Conservation (phyloP, 345 rosid species). For the Stellera chamaejasme region DNA sequence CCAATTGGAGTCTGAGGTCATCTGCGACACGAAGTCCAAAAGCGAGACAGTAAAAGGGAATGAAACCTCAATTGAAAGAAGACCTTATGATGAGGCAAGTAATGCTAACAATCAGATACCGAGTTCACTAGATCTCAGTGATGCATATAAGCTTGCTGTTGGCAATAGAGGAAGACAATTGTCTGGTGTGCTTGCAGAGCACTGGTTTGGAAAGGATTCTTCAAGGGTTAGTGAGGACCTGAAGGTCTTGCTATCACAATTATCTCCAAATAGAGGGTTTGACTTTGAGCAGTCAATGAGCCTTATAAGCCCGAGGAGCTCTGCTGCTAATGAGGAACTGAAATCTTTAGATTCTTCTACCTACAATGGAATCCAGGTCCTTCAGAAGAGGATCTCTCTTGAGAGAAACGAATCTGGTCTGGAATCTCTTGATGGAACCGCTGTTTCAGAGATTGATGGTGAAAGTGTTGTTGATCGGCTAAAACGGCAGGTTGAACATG, state of each 20-base stretch:
- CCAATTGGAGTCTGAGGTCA: conserved; percentile 16
- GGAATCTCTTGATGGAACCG: conserved; percentile 62
- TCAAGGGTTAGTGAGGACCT: conserved; percentile 67
- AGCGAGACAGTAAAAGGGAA: conserved; percentile 14
- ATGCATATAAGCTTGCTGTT: conserved; percentile 73
- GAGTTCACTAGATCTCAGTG: conserved; percentile 58
- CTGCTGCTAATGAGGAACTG: conserved; percentile 38
- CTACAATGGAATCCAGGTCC: conserved; percentile 40
- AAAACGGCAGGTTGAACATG: conserved; percentile 80
- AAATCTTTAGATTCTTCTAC: conserved; percentile 34
- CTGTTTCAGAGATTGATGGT: conserved; percentile 85
- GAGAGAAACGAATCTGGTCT: conserved; percentile 85
- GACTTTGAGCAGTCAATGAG: conserved; percentile 48
- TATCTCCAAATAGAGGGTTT: conserved; percentile 60
- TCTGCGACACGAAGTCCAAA: conserved; percentile 6
- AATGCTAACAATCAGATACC: conserved; percentile 27
- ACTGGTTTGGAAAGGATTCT: conserved; percentile 63
- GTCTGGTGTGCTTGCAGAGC: conserved; percentile 51
- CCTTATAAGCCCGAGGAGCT: conserved; percentile 57
- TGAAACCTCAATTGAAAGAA: conserved; percentile 32
- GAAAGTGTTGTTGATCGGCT: conserved; percentile 66
- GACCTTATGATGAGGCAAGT: conserved; percentile 15
- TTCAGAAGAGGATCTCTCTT: conserved; percentile 58
- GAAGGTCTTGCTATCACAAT: conserved; percentile 58
- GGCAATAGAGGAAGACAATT: conserved; percentile 50